Evolutionary conservation across 768 basidiomycete species (phyloP), one percentile per base, ranked within the genome.

Genomic region (Pulveroboletus sp.): DNA sequence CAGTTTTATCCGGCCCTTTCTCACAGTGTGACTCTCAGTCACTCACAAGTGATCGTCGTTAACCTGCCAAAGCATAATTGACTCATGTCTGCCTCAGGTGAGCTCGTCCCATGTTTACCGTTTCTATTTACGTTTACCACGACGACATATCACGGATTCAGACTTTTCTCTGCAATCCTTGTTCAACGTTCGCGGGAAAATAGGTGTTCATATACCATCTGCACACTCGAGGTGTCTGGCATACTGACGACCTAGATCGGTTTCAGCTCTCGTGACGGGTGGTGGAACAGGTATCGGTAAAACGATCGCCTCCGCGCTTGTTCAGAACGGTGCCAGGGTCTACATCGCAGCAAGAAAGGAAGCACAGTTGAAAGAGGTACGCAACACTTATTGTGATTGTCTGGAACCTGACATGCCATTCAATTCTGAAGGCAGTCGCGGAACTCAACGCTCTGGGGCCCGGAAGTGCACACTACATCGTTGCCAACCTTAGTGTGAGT

Each of bases 261-360:
- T n/a, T 9, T 14, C 38, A 86, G 87, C 85, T 43, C 79, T 91
- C 39, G 79, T 91, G 17, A 92, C 89, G 2, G 91, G 91, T 3
- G 91, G 91, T 19, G 82, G 86, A 41, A 85, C 85, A 34, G 91
- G 91, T 1, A 80, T 94, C 38, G 91, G 91, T 8, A 83, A 80
- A 60, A 85, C 89, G 79, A 91, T 93, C 58, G 89, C 92, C 20
- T 72, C 81, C 0, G 84, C 87, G 2, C 85, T 90, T 57, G 87
- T 85, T 1, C 80, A 85, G 68, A 93, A 93, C 59, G 92, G 92
- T 12, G 89, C 85, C 29, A 85, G 82, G 58, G 92, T 95, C 35
- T 93, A 93, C 70, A 92, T 94, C 56, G 90, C 92, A 13, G 84
- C 89, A 11, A 76, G 92, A 47, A 93, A 91, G 63, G 87, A 89